These are phyloP conservation scores for Endogone sp. DNA, from an alignment of 192 early-diverging fungal genomes.

Conservation along the genomic window DNA sequence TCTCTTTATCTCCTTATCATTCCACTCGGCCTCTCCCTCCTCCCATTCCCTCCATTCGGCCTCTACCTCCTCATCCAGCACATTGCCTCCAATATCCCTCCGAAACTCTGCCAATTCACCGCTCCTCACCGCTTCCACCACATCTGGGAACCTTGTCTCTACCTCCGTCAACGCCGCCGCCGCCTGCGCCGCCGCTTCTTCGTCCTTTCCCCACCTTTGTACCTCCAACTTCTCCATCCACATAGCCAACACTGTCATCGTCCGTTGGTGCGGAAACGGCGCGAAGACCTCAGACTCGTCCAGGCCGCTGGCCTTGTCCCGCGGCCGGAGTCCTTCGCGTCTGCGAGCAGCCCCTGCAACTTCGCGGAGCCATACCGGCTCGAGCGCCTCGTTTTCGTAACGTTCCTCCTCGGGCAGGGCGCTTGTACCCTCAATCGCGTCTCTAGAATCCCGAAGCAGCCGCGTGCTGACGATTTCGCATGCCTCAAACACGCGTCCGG, in stretches of 20 bases:
- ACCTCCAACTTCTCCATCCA: not conserved
- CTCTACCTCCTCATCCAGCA: not conserved
- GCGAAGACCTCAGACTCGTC: not conserved
- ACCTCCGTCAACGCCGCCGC: too few species aligned
- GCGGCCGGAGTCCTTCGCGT: too few species aligned
- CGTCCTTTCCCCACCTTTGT: not conserved
- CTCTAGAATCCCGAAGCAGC: not conserved
- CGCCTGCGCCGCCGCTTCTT: too few species aligned
- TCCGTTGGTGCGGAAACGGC: not conserved
- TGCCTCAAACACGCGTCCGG: conserved; percentile 28
- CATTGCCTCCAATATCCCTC: not conserved
- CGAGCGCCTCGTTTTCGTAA: too few species aligned
- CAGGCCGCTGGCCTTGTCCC: too few species aligned
- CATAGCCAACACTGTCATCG: not conserved
- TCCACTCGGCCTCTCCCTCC: not conserved
- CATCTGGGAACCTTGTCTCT: not conserved
- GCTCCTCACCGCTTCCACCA: not conserved
- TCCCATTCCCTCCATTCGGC: not conserved
- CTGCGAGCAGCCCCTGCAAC: too few species aligned
- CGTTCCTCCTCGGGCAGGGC: too few species aligned
- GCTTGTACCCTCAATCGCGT: too few species aligned
- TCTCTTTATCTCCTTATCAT: too few species aligned
- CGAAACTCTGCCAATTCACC: not conserved
- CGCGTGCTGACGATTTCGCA: conserved; percentile 17
- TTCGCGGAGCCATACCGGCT: too few species aligned